Base-by-base conservation (phyloP, 2,329 filamentous ascomycete genomes). In the Daldinia sp. region DNA sequence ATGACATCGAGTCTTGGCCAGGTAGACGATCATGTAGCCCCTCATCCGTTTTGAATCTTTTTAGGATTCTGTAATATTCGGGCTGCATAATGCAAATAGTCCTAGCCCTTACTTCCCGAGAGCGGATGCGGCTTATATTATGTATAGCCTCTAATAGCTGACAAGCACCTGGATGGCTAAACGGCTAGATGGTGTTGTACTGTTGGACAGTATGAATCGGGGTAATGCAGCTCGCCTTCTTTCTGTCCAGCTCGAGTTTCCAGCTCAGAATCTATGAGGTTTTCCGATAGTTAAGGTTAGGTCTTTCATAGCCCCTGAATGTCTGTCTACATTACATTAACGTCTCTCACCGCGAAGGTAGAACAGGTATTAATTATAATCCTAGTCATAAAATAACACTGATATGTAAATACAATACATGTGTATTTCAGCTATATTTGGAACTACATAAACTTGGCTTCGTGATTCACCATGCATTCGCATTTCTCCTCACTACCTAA, bases 1-100 rank as follows among this genome's bases (percentile, higher is more conserved):
- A 66, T 54, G 58, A 51, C 30, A 60, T 26, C 33, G 18, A 56
- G 6, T 35, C 60, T 50, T 56, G 53, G 30, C 23, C 44, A 6
- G 13, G 33, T 54, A 37, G 51, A 54, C 18, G 26, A 51, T 54
- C 42, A 23, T 55, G 33, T 56, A 26, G 48, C 48, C 63, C 63
- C 62, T 39, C 37, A 57, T n/a, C 26, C 39, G 37, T 54, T 7
- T 54, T 37, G 18, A 54, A 39, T 41, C 30, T 5, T 23, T 53
- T 60, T 33, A 33, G 28, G 68, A 55, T 60, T 50, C 50, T 54
- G 13, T 5, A 54, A 23, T 57, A 65, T 50, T 63, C 39, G 56
- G 58, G 50, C 61, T 61, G 61, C 65, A 68, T 65, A 42, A 65
- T 70, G 65, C 62, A 65, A 58, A 54, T 44, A 30, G 46, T 35